Base-by-base conservation (phyloP, 2,329 filamentous ascomycete genomes). In the Alternaria longipes region DNA sequence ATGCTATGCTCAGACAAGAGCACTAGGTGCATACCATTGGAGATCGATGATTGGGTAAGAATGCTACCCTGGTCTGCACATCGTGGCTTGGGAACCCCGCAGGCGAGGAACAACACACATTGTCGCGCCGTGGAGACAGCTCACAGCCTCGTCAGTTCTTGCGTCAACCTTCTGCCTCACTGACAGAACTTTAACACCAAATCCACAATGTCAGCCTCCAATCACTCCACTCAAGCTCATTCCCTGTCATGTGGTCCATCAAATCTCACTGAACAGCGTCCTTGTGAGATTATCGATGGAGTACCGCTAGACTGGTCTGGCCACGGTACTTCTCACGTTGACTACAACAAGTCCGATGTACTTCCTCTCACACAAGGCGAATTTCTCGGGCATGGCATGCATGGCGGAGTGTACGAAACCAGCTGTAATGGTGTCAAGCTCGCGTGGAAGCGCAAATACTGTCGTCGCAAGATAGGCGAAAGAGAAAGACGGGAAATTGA, bases 201-300 rank as follows among this genome's bases (percentile, higher is more conserved):
- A 8, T 30, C 8, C 8, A 3, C 28, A 8, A 26, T 45, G 22
- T n/a, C 22, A 8, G n/a, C 7, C 8, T 40, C 4, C 8, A 2
- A 20, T 14, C 8, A 4, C 3, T 14, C 9, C 4, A 14, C 0
- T 5, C 44, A 5, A 0, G 9, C 11, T 32, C 11, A 0, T 5
- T 3, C 16, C 2, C 16, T 12, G 0, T 8, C 11, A 3, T 45
- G 8, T 9, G 14, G 4, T 28, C 5, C 2, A 3, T 3, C 26
- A 20, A 14, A 2, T 0, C 0, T 12, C 1, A 18, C 11, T 2
- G 4, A 32, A 4, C 18, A 22, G 2, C 18, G 22, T 4, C 20
- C 20, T 22, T 22, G 20, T 3, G 20, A 22, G 2, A 22, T 2
- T 4, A 20, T 52, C 8, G 3, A 52, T 9, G 34, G 6, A 0